Conservation (phyloP, 2,329 filamentous ascomycete species). For the Colletotrichum sidae region DNA sequence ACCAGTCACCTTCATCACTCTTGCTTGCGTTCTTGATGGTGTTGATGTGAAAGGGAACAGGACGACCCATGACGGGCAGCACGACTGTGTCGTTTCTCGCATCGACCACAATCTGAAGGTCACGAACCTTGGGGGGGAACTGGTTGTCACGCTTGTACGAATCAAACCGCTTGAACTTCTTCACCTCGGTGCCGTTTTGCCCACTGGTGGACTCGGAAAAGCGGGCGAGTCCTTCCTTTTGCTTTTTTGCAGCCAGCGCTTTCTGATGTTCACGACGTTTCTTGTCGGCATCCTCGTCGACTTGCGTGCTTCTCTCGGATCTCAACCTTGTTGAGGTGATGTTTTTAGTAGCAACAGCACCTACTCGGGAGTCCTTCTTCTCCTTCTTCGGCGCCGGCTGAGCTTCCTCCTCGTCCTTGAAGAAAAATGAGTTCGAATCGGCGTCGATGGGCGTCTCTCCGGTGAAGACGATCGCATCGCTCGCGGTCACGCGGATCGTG, state of each 20-base stretch:
- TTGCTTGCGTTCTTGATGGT: slow-evolving; percentile 99
- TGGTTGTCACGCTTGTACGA: slow-evolving; percentile 99
- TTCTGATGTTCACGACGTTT: slow-evolving; percentile 92
- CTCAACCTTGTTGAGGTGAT: slow-evolving; percentile 94
- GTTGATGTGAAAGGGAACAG: slow-evolving; percentile 96
- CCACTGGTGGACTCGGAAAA: slow-evolving; percentile 88
- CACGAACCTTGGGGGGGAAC: slow-evolving; percentile 83
- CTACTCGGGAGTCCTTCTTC: slow-evolving; percentile 85
- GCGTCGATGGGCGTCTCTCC: slow-evolving; percentile 91
- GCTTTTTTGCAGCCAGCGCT: slow-evolving; percentile 87
- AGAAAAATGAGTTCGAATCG: slow-evolving; percentile 97
- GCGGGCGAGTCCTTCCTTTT: slow-evolving; percentile 84
- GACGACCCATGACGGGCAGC: slow-evolving; percentile 95
- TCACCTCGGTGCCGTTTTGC: slow-evolving; percentile 90
- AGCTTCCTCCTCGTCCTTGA: slow-evolving; percentile 94
- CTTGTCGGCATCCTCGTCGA: slow-evolving; percentile 90
- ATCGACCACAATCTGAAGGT: slow-evolving; percentile 91
- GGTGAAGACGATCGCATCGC: slow-evolving; percentile 90
- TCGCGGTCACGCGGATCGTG: slow-evolving; percentile 86
- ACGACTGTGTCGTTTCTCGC: slow-evolving; percentile 90
- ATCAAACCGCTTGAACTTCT: slow-evolving; percentile 99
- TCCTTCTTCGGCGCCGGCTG: slow-evolving; percentile 90
- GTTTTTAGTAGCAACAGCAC: slow-evolving; percentile 92
- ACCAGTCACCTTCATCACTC: slow-evolving; percentile 94
- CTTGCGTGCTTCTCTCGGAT: slow-evolving; percentile 88